Conservation (phyloP, 352 stramenopile genomes). For the Pelagophyceae sp. region DNA sequence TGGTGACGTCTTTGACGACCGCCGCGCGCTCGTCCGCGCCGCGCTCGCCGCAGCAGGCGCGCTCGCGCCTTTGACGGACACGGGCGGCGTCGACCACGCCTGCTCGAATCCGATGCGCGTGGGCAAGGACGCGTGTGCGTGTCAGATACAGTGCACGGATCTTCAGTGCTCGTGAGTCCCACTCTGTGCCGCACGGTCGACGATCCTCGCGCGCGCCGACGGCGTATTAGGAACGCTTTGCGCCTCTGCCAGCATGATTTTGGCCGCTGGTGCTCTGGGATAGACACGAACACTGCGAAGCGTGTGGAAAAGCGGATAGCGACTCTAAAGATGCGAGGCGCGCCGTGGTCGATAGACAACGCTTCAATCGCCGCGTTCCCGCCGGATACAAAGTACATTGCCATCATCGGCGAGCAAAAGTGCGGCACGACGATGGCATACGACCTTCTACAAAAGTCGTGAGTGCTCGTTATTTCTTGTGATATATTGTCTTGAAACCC, state of each 20-base stretch:
- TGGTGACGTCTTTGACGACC: not conserved
- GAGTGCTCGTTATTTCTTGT: not conserved
- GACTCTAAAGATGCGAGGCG: not conserved
- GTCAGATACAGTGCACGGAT: not conserved
- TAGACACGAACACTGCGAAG: constrained; percentile 14
- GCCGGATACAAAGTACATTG: not conserved
- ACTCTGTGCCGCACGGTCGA: no score
- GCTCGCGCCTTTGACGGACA: not conserved
- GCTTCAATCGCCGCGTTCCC: not conserved
- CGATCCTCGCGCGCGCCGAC: no score
- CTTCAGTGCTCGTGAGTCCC: not conserved
- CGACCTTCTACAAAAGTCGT: not conserved
- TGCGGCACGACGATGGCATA: constrained; percentile 14
- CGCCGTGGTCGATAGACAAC: not conserved
- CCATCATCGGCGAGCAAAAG: constrained; percentile 14
- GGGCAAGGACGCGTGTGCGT: constrained; percentile 9
- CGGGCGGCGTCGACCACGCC: not conserved
- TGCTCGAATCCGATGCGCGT: not conserved
- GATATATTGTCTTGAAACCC: no score
- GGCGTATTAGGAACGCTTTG: not conserved
- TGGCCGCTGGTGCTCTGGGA: not conserved
- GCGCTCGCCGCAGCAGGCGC: not conserved
- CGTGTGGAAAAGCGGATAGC: constrained; percentile 3
- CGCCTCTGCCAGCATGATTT: not conserved
- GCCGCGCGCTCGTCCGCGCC: not conserved